Conservation (phyloP, 768 basidiomycete genomes). For the Amanita polypyramis region DNA sequence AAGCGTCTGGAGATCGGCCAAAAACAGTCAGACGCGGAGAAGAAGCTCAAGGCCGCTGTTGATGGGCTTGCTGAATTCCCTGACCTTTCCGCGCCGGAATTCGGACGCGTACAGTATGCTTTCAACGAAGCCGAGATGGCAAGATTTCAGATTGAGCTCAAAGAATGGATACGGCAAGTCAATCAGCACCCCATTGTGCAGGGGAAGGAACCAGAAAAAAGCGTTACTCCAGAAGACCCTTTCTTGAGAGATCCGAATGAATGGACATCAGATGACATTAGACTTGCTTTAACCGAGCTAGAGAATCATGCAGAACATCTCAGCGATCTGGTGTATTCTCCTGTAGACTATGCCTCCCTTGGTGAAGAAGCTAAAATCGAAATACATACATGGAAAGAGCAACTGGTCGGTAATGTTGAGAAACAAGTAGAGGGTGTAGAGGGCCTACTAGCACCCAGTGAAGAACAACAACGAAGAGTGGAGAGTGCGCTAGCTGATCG, state of each 20-base stretch:
- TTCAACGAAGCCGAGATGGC: slow-evolving; percentile 16
- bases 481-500: background rate
- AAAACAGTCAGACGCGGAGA: slow-evolving; percentile 12
- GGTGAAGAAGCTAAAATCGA: slow-evolving; percentile 58
- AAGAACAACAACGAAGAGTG: background rate
- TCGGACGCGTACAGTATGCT: slow-evolving; percentile 3
- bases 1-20: slow-evolving; percentile 12
- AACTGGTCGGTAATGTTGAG: background rate
- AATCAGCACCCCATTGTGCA: slow-evolving; percentile 12
- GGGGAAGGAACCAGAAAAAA: background rate
- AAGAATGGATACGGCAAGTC: slow-evolving; percentile 21
- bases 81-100: slow-evolving; percentile 11
- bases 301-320: slow-evolving; percentile 9
- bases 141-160: slow-evolving; percentile 19
- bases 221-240: background rate
- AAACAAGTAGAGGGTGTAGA: background rate
- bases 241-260: slow-evolving; percentile 10
- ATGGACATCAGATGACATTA: slow-evolving; percentile 18
- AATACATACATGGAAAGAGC: slow-evolving; percentile 24
- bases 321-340: slow-evolving; percentile 13
- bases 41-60: slow-evolving; percentile 14
- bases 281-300: slow-evolving; percentile 9
- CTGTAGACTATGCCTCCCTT: slow-evolving; percentile 18
- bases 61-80: slow-evolving; percentile 18
- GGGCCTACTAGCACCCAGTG: background rate